phyloP scores from a whole-genome alignment of 305 asterid genomes.

The Vinca major region DNA sequence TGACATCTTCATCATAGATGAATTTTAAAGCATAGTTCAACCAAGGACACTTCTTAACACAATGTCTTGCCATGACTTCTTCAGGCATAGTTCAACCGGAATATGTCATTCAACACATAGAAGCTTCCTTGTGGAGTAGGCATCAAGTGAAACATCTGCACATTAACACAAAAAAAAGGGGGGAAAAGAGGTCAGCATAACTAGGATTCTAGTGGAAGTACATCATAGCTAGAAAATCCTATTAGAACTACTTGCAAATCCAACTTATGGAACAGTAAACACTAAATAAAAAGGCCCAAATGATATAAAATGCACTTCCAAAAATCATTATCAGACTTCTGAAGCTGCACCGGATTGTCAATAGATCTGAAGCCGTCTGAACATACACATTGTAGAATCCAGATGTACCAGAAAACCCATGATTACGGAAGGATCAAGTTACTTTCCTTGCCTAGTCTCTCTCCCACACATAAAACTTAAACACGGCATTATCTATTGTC shows the following conservation, averaged over 20 bases:
- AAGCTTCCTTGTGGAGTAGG: slow-evolving; percentile 32
- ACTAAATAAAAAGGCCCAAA: not conserved
- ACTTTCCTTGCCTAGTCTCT: too few species aligned
- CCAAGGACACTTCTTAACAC: not conserved
- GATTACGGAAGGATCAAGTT: too few species aligned
- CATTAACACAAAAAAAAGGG: slow-evolving; percentile 11
- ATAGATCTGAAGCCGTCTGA: too few species aligned
- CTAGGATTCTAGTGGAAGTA: too few species aligned
- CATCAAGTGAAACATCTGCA: slow-evolving; percentile 37
- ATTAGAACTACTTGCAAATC: not conserved
- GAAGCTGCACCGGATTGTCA: too few species aligned
- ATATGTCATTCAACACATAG: slow-evolving; percentile 32
- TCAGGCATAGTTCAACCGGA: slow-evolving; percentile 32
- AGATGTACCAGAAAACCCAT: too few species aligned
- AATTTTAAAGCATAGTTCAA: not conserved
- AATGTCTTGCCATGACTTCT: not conserved
- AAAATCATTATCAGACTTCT: too few species aligned
- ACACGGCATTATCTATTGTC: too few species aligned
- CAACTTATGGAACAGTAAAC: not conserved
- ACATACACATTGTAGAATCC: too few species aligned
- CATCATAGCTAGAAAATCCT: too few species aligned
- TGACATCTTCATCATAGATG: too few species aligned
- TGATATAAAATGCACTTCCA: not conserved
- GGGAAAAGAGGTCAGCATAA: not conserved
- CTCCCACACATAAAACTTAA: too few species aligned